phyloP scores from a whole-genome alignment of 225 moss, liverwort and hornwort species.

The Bryoerythrophyllum caledonicum region DNA sequence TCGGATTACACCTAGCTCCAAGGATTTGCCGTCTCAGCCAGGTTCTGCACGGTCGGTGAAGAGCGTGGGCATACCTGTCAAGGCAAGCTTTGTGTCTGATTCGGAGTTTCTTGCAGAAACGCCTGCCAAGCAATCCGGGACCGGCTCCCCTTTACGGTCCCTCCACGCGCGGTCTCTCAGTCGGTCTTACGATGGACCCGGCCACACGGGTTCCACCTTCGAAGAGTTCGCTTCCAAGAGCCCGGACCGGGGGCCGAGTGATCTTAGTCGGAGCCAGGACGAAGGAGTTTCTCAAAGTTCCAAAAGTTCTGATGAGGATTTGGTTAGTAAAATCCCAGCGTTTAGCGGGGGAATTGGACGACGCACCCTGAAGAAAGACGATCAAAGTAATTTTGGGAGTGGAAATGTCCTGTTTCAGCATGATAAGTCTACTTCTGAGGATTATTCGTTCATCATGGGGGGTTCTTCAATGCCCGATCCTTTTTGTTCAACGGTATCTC shows the following conservation, averaged over 20 bases:
- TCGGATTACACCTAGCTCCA: neutral
- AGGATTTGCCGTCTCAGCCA: neutral
- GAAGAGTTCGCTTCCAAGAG: constrained; percentile 17
- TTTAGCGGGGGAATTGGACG: constrained; percentile 20
- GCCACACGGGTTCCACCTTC: constrained; percentile 5
- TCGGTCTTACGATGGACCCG: constrained; percentile 26
- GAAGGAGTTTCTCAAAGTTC: neutral
- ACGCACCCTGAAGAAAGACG: constrained; percentile 15
- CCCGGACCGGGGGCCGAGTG: constrained; percentile 6
- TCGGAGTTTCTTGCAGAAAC: constrained; percentile 23
- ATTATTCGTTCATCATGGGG: constrained; percentile 8
- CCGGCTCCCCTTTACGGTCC: neutral
- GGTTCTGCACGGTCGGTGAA: neutral
- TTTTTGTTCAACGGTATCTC: constrained; percentile 18
- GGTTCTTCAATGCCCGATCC: constrained; percentile 17
- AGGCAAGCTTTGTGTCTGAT: constrained; percentile 9
- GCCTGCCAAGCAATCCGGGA: constrained; percentile 11
- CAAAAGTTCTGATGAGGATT: neutral
- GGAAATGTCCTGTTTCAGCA: constrained; percentile 20
- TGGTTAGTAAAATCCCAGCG: constrained; percentile 8
- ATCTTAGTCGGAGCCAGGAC: constrained; percentile 17
- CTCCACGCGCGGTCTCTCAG: constrained; percentile 16
- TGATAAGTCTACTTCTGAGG: constrained; percentile 1
- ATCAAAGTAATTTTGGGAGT: constrained; percentile 12
- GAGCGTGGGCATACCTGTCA: constrained; percentile 4